These are phyloP conservation scores for Globisporangium heterothallicum DNA, from an alignment of 352 stramenopile genomes.

Conservation along the genomic window DNA sequence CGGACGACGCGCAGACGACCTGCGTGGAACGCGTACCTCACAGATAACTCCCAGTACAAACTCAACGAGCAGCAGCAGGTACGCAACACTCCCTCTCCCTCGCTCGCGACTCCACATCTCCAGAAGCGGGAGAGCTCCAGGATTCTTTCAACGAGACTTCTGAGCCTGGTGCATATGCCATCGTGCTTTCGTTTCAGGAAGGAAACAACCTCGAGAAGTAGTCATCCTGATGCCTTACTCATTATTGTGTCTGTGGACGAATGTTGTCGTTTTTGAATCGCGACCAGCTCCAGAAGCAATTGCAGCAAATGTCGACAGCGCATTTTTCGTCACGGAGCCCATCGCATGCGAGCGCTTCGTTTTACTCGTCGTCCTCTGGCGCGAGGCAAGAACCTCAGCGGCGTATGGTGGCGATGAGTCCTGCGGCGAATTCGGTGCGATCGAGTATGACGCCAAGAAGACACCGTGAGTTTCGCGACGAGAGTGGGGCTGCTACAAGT, in stretches of 20 bases:
- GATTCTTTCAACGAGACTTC: too few species aligned
- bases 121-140: too few species aligned
- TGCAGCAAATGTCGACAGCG: constrained; percentile 35
- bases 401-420: not conserved
- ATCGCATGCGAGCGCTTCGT: not conserved
- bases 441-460: not conserved
- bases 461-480: too few species aligned
- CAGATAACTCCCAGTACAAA: constrained; percentile 38
- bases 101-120: too few species aligned
- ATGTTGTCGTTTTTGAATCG: not conserved
- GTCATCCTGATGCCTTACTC: too few species aligned
- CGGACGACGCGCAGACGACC: constrained; percentile 20
- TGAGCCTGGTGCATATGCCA: too few species aligned
- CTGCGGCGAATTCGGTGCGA: not conserved
- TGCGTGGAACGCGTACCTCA: constrained; percentile 51
- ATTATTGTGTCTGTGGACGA: not conserved
- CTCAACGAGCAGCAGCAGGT: constrained; percentile 36
- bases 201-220: too few species aligned
- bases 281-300: constrained; percentile 29
- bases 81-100: too few species aligned
- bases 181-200: too few species aligned
- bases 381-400: not conserved
- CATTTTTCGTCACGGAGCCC: constrained; percentile 33
- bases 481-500: not conserved
- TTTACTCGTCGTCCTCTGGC: not conserved